Evolutionary conservation across 331 rosid genomes (phyloP).

Genomic region (Acacia concinna): DNA sequence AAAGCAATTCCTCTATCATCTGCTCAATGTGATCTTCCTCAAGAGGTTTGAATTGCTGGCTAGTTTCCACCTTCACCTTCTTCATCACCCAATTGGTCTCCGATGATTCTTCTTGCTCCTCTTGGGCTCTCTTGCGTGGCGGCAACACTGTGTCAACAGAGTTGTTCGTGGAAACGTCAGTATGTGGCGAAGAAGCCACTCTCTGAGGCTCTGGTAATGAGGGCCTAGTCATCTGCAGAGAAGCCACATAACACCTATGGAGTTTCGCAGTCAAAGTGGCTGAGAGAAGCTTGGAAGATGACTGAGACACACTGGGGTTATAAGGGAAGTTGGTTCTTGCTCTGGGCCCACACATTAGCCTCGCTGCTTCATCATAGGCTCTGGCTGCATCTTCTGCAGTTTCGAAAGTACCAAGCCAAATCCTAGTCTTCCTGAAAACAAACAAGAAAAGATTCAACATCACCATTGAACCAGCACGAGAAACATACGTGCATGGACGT

Average conservation of each 20-base stretch:
- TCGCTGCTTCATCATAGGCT: constrained; percentile 96
- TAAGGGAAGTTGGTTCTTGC: constrained; percentile 93
- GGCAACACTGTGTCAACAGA: constrained; percentile 17
- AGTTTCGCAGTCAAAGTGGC: constrained; percentile 86
- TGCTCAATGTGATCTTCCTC: constrained; percentile 94
- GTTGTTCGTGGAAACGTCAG: constrained; percentile 25
- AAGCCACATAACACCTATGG: constrained; percentile 86
- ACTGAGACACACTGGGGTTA: constrained; percentile 68
- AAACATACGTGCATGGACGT: constrained; percentile 6
- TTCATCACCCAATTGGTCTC: constrained; percentile 46
- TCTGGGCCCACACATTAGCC: constrained; percentile 90
- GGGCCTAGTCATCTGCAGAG: constrained; percentile 73
- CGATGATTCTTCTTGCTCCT: constrained; percentile 19
- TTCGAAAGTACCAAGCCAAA: constrained; percentile 97
- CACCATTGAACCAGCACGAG: constrained; percentile 7
- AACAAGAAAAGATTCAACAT: background rate
- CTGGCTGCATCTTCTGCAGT: constrained; percentile 95
- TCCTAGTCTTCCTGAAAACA: constrained; percentile 81
- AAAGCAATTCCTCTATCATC: constrained; percentile 88
- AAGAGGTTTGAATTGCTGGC: constrained; percentile 56
- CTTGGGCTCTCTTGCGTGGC: constrained; percentile 38
- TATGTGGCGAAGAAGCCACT: constrained; percentile 27
- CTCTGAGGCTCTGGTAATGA: constrained; percentile 45
- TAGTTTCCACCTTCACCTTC: constrained; percentile 56
- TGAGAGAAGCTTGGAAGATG: constrained; percentile 86